Evolutionary conservation across 1,139 yeast genomes (phyloP), one percentile per base, ranked within the genome.

Genomic region (Magnusiomyces ingens): DNA sequence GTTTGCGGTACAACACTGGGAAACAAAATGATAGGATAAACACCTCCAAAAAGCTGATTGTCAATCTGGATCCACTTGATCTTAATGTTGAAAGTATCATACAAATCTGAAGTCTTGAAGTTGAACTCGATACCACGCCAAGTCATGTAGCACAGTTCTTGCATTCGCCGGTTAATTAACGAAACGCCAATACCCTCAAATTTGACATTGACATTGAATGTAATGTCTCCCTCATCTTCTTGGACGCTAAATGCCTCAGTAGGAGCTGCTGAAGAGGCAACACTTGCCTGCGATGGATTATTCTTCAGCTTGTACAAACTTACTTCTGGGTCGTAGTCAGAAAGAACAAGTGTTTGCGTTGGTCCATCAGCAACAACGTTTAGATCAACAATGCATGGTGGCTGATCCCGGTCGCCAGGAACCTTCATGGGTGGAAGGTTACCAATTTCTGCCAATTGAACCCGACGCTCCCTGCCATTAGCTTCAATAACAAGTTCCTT

Each of bases 291-390:
- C n/a, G 56, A 45, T n/a, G 54, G 32, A 22, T 45, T 49, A n/a
- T 45, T 26, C 50, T 63, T 61, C 21, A 67, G 56, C 57, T 86
- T 84, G 67, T 89, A 90, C 68, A 88, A 71, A 68, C 95, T 86
- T 3, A 79, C 74, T 2, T 82, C 78, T 4, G 94, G 85, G 62
- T 88, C 95, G 64, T 89, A 89, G 57, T 87, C 83, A 0, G 95
- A 80, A 6, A 93, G 83, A 1, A 90, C 84, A 60, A 93, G 75
- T 0, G 96, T 84, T 66, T 90, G 97, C 0, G 93, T 83, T 0
- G 97, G 96, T 0, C 98, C 99, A 72, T 93, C 98, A 0, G 98
- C 99, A 48, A 90, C 84, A 43, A 93, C 98, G 66, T 90, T 89
- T 63, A 93, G 73, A 64, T 91, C 98, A 36, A 89, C 91, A 52